Conservation (phyloP, 345 rosid genomes). For the Rhodamnia rubescens region DNA sequence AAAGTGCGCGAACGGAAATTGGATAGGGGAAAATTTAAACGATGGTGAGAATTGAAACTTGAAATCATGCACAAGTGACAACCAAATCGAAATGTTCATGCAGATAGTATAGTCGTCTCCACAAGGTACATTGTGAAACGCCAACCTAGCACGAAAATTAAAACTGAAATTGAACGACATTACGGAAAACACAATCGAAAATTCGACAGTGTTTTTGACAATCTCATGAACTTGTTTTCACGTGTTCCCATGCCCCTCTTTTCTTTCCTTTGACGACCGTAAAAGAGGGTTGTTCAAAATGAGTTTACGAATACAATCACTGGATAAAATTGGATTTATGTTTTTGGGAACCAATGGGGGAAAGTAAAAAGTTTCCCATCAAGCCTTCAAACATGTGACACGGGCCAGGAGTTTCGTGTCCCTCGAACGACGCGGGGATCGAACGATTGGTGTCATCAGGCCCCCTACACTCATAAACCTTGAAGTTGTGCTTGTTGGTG, state of each 20-base stretch:
- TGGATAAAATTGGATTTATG: background rate
- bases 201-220: background rate
- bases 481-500: too few species aligned
- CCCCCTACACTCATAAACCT: too few species aligned
- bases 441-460: too few species aligned
- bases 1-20: rapidly evolving
- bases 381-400: background rate
- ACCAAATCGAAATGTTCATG: rapidly evolving
- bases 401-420: too few species aligned
- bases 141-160: background rate
- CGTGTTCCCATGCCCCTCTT: too few species aligned
- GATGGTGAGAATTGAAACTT: background rate
- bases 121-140: background rate
- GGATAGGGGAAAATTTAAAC: background rate
- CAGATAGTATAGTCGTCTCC: background rate
- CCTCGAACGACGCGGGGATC: too few species aligned
- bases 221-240: too few species aligned
- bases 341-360: rapidly evolving
- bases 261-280: too few species aligned
- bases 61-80: background rate
- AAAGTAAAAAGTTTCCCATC: background rate
- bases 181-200: background rate
- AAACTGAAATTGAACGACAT: background rate
- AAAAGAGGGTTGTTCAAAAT: rapidly evolving
- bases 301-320: rapidly evolving